Percentiles rank a stretch among this genome's conserved stretches.
phyloP scores from a whole-genome alignment of 2,329 filamentous ascomycete species.

The Xylariaceae sp. region DNA sequence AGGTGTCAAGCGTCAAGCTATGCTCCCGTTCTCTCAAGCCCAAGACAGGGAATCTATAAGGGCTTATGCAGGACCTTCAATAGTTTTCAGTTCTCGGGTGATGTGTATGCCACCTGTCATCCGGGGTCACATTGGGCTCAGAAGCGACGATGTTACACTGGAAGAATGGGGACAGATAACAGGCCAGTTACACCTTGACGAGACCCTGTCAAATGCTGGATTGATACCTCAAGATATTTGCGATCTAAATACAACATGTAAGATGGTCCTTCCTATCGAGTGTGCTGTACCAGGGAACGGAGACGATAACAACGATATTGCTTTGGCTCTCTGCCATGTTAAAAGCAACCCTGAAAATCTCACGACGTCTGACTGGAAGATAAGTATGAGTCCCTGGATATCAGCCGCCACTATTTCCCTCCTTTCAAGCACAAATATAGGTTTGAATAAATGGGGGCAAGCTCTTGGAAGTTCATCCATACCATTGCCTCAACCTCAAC shows the following conservation, averaged over 20 bases:
- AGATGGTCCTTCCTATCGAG: neutral
- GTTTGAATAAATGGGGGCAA: no score
- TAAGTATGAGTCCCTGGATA: no score
- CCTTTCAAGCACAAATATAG: no score
- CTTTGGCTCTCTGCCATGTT: no score
- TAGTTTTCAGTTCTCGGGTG: slow-evolving; percentile 3
- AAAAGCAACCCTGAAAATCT: no score
- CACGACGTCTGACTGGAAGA: no score
- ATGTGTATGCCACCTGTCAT: slow-evolving; percentile 6
- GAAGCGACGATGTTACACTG: neutral
- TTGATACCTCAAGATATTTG: neutral
- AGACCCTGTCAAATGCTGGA: neutral
- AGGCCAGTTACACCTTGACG: neutral
- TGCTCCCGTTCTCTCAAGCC: neutral
- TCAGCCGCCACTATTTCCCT: no score
- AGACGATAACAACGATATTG: no score
- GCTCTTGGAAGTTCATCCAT: no score
- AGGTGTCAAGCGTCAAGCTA: neutral
- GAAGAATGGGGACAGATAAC: neutral
- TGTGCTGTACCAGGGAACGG: neutral
- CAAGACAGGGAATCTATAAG: neutral
- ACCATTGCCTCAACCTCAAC: no score
- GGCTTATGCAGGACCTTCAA: slow-evolving; percentile 2
- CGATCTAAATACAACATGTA: neutral
- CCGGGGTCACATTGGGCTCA: neutral